Evolutionary conservation across 1,139 yeast genomes (phyloP).

Genomic region (Magnusiomyces tetraspermus): DNA sequence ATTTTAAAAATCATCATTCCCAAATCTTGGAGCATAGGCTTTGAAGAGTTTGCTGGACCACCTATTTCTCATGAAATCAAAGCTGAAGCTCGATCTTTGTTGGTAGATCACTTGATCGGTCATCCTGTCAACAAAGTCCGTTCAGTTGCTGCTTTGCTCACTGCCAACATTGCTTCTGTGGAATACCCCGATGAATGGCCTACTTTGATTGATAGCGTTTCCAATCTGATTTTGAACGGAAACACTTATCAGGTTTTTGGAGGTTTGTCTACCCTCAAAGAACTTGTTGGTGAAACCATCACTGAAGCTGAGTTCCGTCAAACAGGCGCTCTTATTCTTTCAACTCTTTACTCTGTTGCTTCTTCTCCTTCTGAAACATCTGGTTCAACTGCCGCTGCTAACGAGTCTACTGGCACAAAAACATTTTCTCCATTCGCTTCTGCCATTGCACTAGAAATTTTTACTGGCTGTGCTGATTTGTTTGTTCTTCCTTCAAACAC

Average conservation of each 20-base stretch:
- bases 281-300: conserved; percentile 74
- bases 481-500: conserved; percentile 27
- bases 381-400: neutral
- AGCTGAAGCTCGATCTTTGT: conserved; percentile 38
- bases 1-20: conserved; percentile 59
- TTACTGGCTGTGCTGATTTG: conserved; percentile 29
- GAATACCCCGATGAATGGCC: conserved; percentile 99
- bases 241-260: conserved; percentile 43
- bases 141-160: conserved; percentile 59
- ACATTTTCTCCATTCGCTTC: conserved; percentile 15
- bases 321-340: conserved; percentile 38
- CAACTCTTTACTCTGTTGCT: conserved; percentile 20
- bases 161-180: conserved; percentile 76
- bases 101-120: conserved; percentile 44
- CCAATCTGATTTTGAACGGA: conserved; percentile 35
- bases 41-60: conserved; percentile 64
- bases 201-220: conserved; percentile 44
- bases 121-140: conserved; percentile 52
- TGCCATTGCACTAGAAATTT: conserved; percentile 27
- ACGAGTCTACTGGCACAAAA: conserved; percentile 12
- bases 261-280: conserved; percentile 61
- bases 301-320: conserved; percentile 81
- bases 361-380: conserved; percentile 13
- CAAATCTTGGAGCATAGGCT: conserved; percentile 76
- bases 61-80: conserved; percentile 50